Conservation (phyloP, 768 basidiomycete species). For the Tulasnella calospora region DNA sequence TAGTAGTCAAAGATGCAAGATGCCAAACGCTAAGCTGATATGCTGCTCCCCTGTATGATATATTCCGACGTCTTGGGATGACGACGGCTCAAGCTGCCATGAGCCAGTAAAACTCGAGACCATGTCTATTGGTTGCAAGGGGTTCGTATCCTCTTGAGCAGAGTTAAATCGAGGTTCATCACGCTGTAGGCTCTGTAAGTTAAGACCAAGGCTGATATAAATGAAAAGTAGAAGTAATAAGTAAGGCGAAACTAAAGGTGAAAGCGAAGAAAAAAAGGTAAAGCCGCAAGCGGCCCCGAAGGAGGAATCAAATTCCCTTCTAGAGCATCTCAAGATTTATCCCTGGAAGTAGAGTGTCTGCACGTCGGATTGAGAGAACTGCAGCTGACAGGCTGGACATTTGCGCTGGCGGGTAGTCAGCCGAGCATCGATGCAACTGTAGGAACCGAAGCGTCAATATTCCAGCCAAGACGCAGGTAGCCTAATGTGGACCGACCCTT, state of each 20-base stretch:
- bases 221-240: conserved; percentile 9
- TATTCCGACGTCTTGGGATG: too few relatives aligned
- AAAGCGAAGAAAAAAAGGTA: not conserved
- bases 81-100: not conserved
- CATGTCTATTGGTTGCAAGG: too few relatives aligned
- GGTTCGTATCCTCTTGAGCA: not conserved
- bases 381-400: conserved; percentile 80
- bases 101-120: not conserved
- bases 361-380: conserved; percentile 84
- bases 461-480: conserved; percentile 14
- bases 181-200: not conserved
- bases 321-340: not conserved
- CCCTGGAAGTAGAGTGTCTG: conserved; percentile 56
- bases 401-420: conserved; percentile 86
- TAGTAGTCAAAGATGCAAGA: too few relatives aligned
- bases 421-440: conserved; percentile 73
- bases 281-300: not conserved
- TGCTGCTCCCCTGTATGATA: too few relatives aligned
- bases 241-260: not conserved
- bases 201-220: not conserved
- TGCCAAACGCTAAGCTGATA: too few relatives aligned
- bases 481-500: conserved; percentile 7
- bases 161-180: not conserved
- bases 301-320: not conserved
- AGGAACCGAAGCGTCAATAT: conserved; percentile 71